A percentile compares a stretch with the other conserved stretches of the same genome.
phyloP scores from a whole-genome alignment of 345 rosid genomes.

The Ricinus communis region DNA sequence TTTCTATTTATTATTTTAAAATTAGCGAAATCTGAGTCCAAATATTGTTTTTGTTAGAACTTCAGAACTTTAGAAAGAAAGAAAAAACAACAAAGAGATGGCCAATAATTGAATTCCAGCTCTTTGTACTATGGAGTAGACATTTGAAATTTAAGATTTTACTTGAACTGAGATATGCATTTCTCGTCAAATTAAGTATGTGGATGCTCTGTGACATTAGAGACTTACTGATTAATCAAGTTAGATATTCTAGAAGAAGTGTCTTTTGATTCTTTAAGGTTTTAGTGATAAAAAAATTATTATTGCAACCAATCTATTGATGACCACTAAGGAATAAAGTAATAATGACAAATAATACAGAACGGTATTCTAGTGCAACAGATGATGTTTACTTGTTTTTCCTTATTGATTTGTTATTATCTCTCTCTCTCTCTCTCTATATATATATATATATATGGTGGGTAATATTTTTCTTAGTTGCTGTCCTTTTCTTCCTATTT shows the following conservation, averaged over 20 bases:
- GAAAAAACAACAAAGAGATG: too few species aligned
- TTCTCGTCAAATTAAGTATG: too few species aligned
- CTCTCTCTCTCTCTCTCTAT: too few species aligned
- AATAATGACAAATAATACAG: conserved; percentile 16
- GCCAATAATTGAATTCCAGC: too few species aligned
- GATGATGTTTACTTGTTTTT: not conserved
- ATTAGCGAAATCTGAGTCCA: too few species aligned
- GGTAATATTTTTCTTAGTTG: not conserved
- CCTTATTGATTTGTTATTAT: not conserved
- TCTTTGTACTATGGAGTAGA: too few species aligned
- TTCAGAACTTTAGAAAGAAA: too few species aligned
- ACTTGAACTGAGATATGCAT: too few species aligned
- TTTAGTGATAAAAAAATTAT: conserved; percentile 12
- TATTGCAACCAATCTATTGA: conserved; percentile 16
- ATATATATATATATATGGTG: not conserved
- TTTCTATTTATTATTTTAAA: too few species aligned
- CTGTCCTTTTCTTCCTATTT: conserved; percentile 11
- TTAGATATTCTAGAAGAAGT: not conserved
- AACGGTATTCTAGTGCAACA: conserved; percentile 8
- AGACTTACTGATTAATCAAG: not conserved
- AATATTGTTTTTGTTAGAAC: too few species aligned
- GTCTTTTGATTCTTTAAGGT: conserved; percentile 9
- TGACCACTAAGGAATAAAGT: conserved; percentile 25
- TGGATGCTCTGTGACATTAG: too few species aligned
- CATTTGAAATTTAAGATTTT: too few species aligned